Percentiles rank a stretch among this genome's conserved stretches.
phyloP scores from a whole-genome alignment of 805 yeast species.

The Grigorovia transvaalensis region DNA sequence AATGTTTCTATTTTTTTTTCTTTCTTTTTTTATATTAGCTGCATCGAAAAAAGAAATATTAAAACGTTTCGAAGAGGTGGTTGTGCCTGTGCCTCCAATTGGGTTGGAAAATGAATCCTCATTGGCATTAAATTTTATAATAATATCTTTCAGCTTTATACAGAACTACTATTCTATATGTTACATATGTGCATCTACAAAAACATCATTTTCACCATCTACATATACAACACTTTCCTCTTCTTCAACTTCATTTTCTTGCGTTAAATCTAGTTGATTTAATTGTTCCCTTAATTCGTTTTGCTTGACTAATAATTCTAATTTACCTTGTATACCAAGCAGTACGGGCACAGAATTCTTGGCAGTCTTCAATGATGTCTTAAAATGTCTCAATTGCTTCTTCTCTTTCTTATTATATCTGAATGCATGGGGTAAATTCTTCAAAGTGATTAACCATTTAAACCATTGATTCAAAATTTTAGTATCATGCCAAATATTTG shows the following conservation, averaged over 20 bases:
- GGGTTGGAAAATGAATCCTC: too few species aligned
- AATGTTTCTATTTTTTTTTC: too few species aligned
- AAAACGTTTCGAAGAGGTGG: too few species aligned
- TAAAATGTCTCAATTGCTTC: slow-evolving; percentile 44
- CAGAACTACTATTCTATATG: neutral
- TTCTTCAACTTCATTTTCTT: slow-evolving; percentile 25
- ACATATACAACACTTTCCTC: slow-evolving; percentile 28
- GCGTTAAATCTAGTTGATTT: slow-evolving; percentile 20
- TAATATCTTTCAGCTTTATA: neutral
- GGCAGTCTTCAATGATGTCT: slow-evolving; percentile 46
- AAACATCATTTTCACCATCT: slow-evolving; percentile 38
- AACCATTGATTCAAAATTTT: slow-evolving; percentile 49
- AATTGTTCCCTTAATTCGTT: slow-evolving; percentile 53
- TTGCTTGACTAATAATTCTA: slow-evolving; percentile 69
- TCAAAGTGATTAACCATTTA: slow-evolving; percentile 64
- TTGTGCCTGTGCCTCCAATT: too few species aligned
- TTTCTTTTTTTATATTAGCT: too few species aligned
- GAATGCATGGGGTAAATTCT: slow-evolving; percentile 35
- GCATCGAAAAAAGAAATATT: too few species aligned
- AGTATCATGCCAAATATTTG: slow-evolving; percentile 20
- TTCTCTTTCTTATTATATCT: slow-evolving; percentile 25
- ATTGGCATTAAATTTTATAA: too few species aligned
- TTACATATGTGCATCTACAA: slow-evolving; percentile 24
- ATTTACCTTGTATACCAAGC: slow-evolving; percentile 75
- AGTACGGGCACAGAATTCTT: slow-evolving; percentile 54